phyloP scores from a whole-genome alignment of 1,284 basidiomycete species.

The Psilocybe mexicana region DNA sequence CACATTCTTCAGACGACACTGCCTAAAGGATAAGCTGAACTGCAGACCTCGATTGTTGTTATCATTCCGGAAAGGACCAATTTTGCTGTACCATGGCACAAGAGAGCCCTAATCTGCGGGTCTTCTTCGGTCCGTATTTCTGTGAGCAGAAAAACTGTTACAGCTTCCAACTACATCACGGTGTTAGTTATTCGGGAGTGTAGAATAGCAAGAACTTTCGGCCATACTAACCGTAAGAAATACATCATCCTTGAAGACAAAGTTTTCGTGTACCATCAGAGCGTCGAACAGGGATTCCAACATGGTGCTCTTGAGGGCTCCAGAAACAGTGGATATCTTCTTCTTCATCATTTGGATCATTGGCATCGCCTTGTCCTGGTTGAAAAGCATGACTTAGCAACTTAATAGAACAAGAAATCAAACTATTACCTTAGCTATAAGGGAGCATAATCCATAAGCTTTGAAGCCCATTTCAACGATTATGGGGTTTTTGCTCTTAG shows the following conservation, averaged over 20 bases:
- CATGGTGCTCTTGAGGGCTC: slow-evolving; percentile 67
- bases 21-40: neutral
- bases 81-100: slow-evolving; percentile 82
- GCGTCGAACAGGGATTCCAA: slow-evolving; percentile 83
- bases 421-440: slow-evolving; percentile 69
- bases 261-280: slow-evolving; percentile 77
- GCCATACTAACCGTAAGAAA: slow-evolving; percentile 25
- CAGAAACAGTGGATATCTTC: slow-evolving; percentile 64
- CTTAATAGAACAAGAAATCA: neutral
- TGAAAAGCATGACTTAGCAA: neutral
- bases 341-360: slow-evolving; percentile 75
- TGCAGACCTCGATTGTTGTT: slow-evolving; percentile 57
- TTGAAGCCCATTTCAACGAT: slow-evolving; percentile 82
- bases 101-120: slow-evolving; percentile 67
- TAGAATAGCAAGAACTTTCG: neutral
- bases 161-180: slow-evolving; percentile 48
- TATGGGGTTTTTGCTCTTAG: slow-evolving; percentile 65
- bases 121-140: slow-evolving; percentile 63
- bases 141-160: slow-evolving; percentile 61
- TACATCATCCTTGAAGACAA: slow-evolving; percentile 44
- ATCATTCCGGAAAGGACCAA: slow-evolving; percentile 80
- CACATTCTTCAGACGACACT: neutral
- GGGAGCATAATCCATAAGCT: slow-evolving; percentile 83
- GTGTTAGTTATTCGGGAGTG: neutral
- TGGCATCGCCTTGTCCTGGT: slow-evolving; percentile 59